phyloP scores from a whole-genome alignment of 495 filamentous ascomycete species.

The Neurospora cerealis region DNA sequence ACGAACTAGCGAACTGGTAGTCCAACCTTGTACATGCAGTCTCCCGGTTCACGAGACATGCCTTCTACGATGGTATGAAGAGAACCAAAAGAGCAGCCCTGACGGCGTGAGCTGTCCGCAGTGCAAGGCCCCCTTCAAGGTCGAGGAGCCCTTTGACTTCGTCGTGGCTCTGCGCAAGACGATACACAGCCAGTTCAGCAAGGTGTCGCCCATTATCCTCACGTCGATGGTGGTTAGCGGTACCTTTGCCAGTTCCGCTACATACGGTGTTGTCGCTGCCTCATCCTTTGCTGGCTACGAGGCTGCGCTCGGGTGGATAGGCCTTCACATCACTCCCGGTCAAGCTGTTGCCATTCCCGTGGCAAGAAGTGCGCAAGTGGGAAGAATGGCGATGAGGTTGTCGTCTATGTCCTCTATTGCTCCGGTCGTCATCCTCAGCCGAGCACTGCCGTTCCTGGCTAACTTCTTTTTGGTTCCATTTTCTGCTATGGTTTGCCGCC shows the following conservation, averaged over 20 bases:
- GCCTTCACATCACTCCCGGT: not conserved
- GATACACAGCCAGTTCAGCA: slow-evolving; percentile 44
- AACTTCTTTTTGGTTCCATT: slow-evolving; percentile 24
- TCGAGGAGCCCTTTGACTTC: slow-evolving; percentile 61
- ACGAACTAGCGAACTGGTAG: slow-evolving; percentile 58
- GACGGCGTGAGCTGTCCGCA: slow-evolving; percentile 71
- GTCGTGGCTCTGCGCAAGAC: slow-evolving; percentile 50
- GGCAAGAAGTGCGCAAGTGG: not conserved
- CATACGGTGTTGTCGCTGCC: slow-evolving; percentile 28
- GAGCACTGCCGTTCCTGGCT: slow-evolving; percentile 19
- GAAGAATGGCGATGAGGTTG: slow-evolving; percentile 3
- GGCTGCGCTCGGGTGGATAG: slow-evolving; percentile 17
- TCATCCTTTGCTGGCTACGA: slow-evolving; percentile 28
- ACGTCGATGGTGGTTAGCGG: slow-evolving; percentile 44
- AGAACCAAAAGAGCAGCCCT: slow-evolving; percentile 48
- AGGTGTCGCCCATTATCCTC: slow-evolving; percentile 49
- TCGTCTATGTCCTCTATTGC: slow-evolving; percentile 25
- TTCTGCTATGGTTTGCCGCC: slow-evolving; percentile 23
- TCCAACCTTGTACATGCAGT: slow-evolving; percentile 78
- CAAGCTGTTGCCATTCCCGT: not conserved
- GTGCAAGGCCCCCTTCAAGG: slow-evolving; percentile 70
- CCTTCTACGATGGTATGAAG: slow-evolving; percentile 81
- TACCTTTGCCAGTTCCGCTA: slow-evolving; percentile 32
- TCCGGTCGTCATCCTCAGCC: slow-evolving; percentile 28
- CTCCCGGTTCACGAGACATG: slow-evolving; percentile 86